Percentiles rank a stretch among this genome's conserved stretches.
These are phyloP conservation scores for Saururus chinensis DNA, from an alignment of 164 flowering plant species.

Conservation along the genomic window DNA sequence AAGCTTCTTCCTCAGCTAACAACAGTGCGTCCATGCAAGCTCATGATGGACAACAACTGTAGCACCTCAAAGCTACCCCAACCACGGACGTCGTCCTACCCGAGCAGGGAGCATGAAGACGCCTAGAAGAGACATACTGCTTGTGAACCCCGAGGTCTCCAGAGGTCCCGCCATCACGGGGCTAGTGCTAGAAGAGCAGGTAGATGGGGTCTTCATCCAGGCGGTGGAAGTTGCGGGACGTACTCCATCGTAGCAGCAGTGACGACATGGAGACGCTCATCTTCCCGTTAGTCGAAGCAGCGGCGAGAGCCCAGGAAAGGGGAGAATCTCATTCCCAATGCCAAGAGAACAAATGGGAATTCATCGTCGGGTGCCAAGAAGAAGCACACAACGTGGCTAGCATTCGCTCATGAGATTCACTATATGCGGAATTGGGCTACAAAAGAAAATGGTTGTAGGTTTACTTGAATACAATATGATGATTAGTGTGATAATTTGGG, in stretches of 20 bases:
- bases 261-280: slow-evolving; percentile 39
- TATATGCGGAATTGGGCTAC: slow-evolving; percentile 20
- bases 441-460: no score
- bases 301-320: slow-evolving; percentile 4
- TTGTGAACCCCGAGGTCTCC: slow-evolving; percentile 16
- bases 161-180: slow-evolving; percentile 1
- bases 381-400: neutral
- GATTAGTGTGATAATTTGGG: no score
- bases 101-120: slow-evolving; percentile 15
- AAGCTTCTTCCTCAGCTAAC: neutral
- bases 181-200: slow-evolving; percentile 21
- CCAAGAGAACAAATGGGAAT: neutral
- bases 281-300: slow-evolving; percentile 11
- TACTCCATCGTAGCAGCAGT: slow-evolving; percentile 34
- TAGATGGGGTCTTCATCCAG: slow-evolving; percentile 23
- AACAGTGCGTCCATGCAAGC: slow-evolving; percentile 12
- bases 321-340: neutral
- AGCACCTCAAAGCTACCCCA: slow-evolving; percentile 1
- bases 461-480: no score
- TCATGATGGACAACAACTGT: slow-evolving; percentile 22
- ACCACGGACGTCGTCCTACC: slow-evolving; percentile 9
- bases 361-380: neutral
- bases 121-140: slow-evolving; percentile 15
- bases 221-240: slow-evolving; percentile 26
- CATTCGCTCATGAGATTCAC: slow-evolving; percentile 20